Conservation (phyloP, 169 alveolate species). For the Hepatocystis sp. region DNA sequence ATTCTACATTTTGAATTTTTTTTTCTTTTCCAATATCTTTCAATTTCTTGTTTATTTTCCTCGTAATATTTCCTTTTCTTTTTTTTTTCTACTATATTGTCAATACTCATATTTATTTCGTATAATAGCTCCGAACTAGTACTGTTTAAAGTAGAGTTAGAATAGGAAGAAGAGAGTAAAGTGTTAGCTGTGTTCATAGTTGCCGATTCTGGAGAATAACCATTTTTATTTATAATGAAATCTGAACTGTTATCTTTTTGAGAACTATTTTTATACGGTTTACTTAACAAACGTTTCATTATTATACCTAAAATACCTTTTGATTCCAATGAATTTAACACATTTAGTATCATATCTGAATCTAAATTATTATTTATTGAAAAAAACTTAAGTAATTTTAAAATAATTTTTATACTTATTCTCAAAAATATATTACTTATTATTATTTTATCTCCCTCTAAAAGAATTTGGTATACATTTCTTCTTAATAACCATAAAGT, state of each 20-base stretch:
- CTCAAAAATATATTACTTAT: conserved; percentile 72
- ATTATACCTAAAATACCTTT: conserved; percentile 76
- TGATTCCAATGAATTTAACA: conserved; percentile 49
- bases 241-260: too few species aligned
- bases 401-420: conserved; percentile 52
- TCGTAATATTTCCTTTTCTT: conserved; percentile 71
- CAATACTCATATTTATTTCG: conserved; percentile 2
- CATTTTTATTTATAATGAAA: not conserved
- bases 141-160: conserved; percentile 31
- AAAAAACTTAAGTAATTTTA: conserved; percentile 49
- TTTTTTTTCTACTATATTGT: conserved; percentile 30
- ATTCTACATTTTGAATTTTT: conserved; percentile 48
- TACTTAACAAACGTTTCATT: conserved; percentile 74
- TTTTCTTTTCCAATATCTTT: conserved; percentile 70
- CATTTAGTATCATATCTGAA: conserved; percentile 45
- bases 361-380: conserved; percentile 62
- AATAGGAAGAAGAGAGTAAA: conserved; percentile 41
- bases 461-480: conserved; percentile 67
- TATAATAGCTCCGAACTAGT: conserved; percentile 15
- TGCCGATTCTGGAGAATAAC: conserved; percentile 1
- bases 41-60: conserved; percentile 62
- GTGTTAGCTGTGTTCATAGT: conserved; percentile 22
- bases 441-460: conserved; percentile 72
- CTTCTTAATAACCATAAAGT: conserved; percentile 67
- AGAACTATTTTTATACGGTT: conserved; percentile 20